Percentiles rank a stretch among this genome's conserved stretches.
These are phyloP conservation scores for Histomonas meleagridis DNA, from an alignment of 208 protist species.

Conservation along the genomic window DNA sequence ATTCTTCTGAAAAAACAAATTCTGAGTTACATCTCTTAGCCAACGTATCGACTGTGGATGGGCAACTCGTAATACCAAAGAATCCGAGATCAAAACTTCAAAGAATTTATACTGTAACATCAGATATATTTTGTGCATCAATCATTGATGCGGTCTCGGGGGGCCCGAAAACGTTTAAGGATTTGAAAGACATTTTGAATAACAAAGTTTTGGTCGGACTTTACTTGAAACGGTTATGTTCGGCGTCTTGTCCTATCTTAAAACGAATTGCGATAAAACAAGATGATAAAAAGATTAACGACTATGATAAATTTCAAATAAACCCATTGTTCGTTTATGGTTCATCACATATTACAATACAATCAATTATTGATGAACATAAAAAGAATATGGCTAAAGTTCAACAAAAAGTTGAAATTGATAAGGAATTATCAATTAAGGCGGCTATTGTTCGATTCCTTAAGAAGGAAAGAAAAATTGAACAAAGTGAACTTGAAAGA, in stretches of 20 bases:
- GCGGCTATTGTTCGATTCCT: not conserved
- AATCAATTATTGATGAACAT: not conserved
- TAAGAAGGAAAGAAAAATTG: not conserved
- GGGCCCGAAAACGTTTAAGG: not conserved
- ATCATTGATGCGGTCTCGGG: not conserved
- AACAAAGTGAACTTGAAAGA: not conserved
- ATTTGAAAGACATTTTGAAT: not conserved
- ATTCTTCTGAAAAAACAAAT: not conserved
- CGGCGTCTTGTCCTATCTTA: not conserved
- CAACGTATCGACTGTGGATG: not conserved
- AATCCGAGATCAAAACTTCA: not conserved
- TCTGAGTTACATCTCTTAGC: not conserved
- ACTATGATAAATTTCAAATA: not conserved
- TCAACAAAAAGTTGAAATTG: not conserved
- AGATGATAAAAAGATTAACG: not conserved
- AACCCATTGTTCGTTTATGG: not conserved
- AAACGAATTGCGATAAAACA: no score
- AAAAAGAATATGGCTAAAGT: not conserved
- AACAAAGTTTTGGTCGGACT: not conserved
- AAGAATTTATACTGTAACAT: not conserved
- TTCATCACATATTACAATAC: not conserved
- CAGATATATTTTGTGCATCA: not conserved
- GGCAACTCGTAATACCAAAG: not conserved
- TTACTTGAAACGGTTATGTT: not conserved
- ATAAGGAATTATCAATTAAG: not conserved